Evolutionary conservation across 257 asterid genomes (phyloP).

Genomic region (Przewalskia tangutica): DNA sequence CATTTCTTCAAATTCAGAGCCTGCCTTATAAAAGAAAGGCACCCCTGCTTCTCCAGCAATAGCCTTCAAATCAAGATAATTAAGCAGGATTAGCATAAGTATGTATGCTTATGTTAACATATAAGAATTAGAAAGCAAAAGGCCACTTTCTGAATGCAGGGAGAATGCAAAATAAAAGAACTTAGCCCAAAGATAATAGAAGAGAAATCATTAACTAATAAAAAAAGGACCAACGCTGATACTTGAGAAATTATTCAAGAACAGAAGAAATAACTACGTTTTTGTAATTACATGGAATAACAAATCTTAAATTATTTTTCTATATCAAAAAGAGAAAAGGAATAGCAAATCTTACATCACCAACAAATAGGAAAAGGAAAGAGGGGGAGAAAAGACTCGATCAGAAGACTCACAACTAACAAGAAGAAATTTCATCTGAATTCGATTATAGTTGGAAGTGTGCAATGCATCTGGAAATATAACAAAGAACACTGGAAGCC

Average conservation of each 20-base stretch:
- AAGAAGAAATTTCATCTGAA: background rate
- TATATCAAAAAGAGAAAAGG: background rate
- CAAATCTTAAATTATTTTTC: background rate
- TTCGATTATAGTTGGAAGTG: background rate
- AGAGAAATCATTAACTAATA: background rate
- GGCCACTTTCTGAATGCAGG: background rate
- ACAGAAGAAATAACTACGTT: background rate
- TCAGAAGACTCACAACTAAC: background rate
- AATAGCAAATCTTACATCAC: background rate
- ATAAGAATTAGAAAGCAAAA: background rate
- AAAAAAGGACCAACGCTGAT: background rate
- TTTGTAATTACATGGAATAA: background rate
- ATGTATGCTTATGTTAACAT: background rate
- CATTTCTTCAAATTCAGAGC: constrained; percentile 97
- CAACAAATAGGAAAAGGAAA: background rate
- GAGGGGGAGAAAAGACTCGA: background rate
- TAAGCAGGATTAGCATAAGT: constrained; percentile 1
- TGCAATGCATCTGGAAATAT: background rate
- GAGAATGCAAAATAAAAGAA: background rate
- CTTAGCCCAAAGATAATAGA: background rate
- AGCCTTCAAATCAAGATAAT: constrained; percentile 49
- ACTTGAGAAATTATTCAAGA: background rate
- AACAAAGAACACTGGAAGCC: background rate
- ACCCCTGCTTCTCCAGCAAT: constrained; percentile 99
- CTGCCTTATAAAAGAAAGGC: constrained; percentile 94